Conservation (phyloP, 2,329 filamentous ascomycete genomes). For the Fusarium tjaetaba region DNA sequence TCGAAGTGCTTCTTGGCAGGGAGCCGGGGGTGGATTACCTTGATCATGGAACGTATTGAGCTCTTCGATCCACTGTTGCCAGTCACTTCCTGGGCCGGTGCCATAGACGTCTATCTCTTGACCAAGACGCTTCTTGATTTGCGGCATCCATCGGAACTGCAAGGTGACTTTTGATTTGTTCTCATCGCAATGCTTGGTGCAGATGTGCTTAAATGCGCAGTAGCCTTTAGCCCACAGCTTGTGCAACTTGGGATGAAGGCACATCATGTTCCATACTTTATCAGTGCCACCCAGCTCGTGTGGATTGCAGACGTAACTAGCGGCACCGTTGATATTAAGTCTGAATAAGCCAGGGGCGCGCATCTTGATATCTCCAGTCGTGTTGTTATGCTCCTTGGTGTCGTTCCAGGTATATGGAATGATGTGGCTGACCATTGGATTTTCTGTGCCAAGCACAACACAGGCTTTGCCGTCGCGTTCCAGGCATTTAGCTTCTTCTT, state of each 20-base stretch:
- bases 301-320: not conserved
- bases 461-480: not conserved
- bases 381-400: not conserved
- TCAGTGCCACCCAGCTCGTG: not conserved
- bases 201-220: not conserved
- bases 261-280: not conserved
- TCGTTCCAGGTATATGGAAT: not conserved
- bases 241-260: not conserved
- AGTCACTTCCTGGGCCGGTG: not conserved
- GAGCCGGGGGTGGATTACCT: not conserved
- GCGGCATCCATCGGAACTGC: conserved; percentile 19
- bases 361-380: not conserved
- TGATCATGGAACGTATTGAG: not conserved
- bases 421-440: not conserved
- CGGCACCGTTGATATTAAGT: not conserved
- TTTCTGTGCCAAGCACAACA: not conserved
- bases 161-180: not conserved
- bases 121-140: not conserved
- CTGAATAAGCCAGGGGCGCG: not conserved
- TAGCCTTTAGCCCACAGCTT: not conserved
- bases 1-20: not conserved
- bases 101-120: not conserved
- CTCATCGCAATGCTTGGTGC: not conserved
- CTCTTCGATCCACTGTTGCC: not conserved
- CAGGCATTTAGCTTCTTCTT: not conserved